Evolutionary conservation across 2,329 filamentous ascomycete species (phyloP).

Genomic region (Madurella mycetomatis): DNA sequence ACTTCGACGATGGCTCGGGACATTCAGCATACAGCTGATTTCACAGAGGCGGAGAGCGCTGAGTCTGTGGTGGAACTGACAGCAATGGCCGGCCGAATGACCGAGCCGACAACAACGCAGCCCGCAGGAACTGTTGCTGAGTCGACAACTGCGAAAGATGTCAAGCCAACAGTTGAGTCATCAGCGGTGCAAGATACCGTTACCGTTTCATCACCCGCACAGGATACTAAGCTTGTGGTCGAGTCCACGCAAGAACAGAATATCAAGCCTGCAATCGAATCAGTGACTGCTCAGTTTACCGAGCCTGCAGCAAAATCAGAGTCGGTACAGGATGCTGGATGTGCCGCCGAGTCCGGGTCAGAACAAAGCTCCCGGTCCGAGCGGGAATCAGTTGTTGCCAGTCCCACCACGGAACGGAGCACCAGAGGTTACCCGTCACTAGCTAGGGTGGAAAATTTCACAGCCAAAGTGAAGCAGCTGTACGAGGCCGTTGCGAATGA

Average conservation of each 20-base stretch:
- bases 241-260: no score
- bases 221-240: no score
- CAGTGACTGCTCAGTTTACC: no score
- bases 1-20: not conserved
- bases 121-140: no score
- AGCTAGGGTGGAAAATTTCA: constrained; percentile 9
- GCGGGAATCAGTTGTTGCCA: not conserved
- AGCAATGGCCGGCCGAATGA: no score
- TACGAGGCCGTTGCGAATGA: constrained; percentile 2
- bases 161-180: no score
- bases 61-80: not conserved
- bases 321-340: not conserved
- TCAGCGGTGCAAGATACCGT: no score
- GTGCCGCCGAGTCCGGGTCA: not conserved
- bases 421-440: not conserved
- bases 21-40: not conserved
- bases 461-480: constrained; percentile 7
- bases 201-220: no score
- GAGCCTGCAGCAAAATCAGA: not conserved
- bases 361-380: not conserved
- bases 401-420: not conserved
- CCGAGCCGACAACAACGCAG: no score
- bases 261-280: no score
- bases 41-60: not conserved
- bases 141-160: no score